These are phyloP conservation scores for Poteriospumella lacustris DNA, from an alignment of 108 stramenopile species.

Conservation along the genomic window DNA sequence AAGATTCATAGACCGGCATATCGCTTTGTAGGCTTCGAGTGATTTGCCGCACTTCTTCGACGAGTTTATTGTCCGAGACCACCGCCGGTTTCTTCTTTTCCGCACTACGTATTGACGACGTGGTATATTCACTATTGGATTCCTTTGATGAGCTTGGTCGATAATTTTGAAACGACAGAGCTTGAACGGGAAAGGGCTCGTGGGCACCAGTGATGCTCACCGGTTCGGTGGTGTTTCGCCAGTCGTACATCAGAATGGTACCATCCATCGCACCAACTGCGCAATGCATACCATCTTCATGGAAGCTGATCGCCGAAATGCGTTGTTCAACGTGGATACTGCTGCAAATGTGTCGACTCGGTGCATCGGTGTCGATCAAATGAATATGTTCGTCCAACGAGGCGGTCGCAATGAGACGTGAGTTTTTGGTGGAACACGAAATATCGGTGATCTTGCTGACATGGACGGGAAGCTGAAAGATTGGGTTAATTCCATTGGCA, in stretches of 20 bases:
- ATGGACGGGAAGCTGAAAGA: background rate
- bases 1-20: too few relatives aligned
- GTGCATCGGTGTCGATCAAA: slow-evolving; percentile 14
- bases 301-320: background rate
- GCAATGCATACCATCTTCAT: slow-evolving; percentile 1
- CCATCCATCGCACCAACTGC: background rate
- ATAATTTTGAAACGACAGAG: background rate
- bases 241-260: background rate
- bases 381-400: background rate
- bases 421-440: slow-evolving; percentile 1
- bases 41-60: too few relatives aligned
- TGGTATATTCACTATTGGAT: too few relatives aligned
- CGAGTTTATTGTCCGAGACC: too few relatives aligned
- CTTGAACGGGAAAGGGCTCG: background rate
- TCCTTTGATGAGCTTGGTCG: too few relatives aligned
- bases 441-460: background rate
- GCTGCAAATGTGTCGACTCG: too few relatives aligned
- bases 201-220: background rate
- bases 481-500: background rate
- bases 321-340: background rate
- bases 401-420: background rate
- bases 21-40: too few relatives aligned
- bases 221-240: background rate
- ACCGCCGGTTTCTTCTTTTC: too few relatives aligned
- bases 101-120: too few relatives aligned